Percentiles rank a stretch among this genome's conserved stretches.
phyloP scores from a whole-genome alignment of 2,329 filamentous ascomycete species.

The Dactylonectria macrodidyma region DNA sequence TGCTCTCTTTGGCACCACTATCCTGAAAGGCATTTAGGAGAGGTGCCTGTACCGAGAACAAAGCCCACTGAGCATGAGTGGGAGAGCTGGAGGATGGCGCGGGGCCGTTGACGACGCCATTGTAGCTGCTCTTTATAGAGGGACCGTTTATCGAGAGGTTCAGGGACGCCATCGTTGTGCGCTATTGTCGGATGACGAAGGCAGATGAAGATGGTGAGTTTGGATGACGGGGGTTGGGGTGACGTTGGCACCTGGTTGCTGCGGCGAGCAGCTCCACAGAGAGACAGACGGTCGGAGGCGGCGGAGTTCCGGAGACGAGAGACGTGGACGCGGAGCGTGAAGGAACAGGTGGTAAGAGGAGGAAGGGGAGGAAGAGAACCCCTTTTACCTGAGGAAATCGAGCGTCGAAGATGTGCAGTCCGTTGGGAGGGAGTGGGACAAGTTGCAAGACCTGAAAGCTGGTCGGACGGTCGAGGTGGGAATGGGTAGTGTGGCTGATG shows the following conservation, averaged over 20 bases:
- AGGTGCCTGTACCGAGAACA: conserved; percentile 94
- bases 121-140: conserved; percentile 87
- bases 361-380: conserved; percentile 20
- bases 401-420: conserved; percentile 31
- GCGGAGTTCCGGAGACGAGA: conserved; percentile 35
- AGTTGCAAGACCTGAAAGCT: conserved; percentile 31
- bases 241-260: conserved; percentile 50
- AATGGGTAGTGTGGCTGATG: conserved; percentile 46
- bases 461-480: conserved; percentile 35
- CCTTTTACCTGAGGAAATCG: conserved; percentile 31
- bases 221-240: conserved; percentile 42
- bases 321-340: conserved; percentile 27
- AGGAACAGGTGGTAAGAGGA: conserved; percentile 24
- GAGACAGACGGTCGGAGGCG: conserved; percentile 15
- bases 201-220: conserved; percentile 43
- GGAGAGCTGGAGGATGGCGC: conserved; percentile 74
- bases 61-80: conserved; percentile 92
- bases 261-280: conserved; percentile 49
- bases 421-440: conserved; percentile 33
- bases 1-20: conserved; percentile 87
- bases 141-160: conserved; percentile 85
- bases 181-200: conserved; percentile 36
- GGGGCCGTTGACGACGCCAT: conserved; percentile 69
- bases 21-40: conserved; percentile 95
- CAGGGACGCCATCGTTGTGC: conserved; percentile 78